These are phyloP conservation scores for Umbelopsis ramanniana DNA, from an alignment of 192 early-diverging fungal species.

Conservation along the genomic window DNA sequence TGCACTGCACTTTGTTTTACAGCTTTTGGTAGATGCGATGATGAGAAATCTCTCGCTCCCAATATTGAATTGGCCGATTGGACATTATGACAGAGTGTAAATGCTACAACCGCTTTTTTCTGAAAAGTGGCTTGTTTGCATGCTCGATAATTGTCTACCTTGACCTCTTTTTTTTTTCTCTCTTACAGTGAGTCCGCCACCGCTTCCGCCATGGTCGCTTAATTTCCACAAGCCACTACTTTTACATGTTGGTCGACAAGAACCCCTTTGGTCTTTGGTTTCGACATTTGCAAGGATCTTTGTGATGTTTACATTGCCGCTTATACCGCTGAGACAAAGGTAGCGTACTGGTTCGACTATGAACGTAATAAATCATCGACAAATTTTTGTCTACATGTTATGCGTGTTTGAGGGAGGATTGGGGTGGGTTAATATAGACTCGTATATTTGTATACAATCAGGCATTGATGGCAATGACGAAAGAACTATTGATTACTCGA, in stretches of 20 bases:
- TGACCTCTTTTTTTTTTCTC: slow-evolving; percentile 41
- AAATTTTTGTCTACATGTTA: background rate
- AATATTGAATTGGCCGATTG: slow-evolving; percentile 31
- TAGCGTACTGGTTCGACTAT: slow-evolving; percentile 16
- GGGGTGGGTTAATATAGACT: background rate
- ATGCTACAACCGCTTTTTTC: slow-evolving; percentile 14
- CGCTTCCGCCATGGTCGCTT: slow-evolving; percentile 45
- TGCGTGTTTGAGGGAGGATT: background rate
- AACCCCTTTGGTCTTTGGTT: background rate
- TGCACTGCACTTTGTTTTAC: slow-evolving; percentile 24
- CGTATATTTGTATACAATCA: background rate
- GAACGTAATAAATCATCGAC: slow-evolving; percentile 16
- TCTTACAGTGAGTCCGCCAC: slow-evolving; percentile 46
- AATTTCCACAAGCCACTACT: slow-evolving; percentile 25
- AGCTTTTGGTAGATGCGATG: slow-evolving; percentile 27
- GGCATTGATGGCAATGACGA: slow-evolving; percentile 16
- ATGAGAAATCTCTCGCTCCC: background rate
- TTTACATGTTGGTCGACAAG: background rate
- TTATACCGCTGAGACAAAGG: background rate
- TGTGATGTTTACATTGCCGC: background rate
- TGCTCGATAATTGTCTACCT: slow-evolving; percentile 50
- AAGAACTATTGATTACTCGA: slow-evolving; percentile 7
- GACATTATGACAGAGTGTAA: slow-evolving; percentile 39
- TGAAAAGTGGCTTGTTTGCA: slow-evolving; percentile 21
- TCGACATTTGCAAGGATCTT: background rate